These are phyloP conservation scores for Rhodotorula babjevae DNA, from an alignment of 768 basidiomycete genomes.

Conservation along the genomic window DNA sequence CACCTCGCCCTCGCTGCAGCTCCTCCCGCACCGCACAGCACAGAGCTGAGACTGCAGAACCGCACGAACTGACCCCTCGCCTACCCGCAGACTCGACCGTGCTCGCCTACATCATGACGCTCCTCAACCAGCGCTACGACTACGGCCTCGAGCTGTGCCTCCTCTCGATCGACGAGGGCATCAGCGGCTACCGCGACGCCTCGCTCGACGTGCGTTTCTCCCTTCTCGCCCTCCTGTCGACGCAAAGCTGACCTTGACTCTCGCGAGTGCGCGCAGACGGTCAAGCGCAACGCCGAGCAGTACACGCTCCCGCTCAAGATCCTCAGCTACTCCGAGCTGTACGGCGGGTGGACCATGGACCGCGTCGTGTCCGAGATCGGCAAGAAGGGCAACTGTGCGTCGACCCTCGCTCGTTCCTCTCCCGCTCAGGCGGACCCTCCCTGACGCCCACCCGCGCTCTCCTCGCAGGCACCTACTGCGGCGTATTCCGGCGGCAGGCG, in stretches of 20 bases:
- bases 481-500: constrained; percentile 93
- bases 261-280: constrained; percentile 60
- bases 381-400: constrained; percentile 84
- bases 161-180: constrained; percentile 96
- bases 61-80: too few relatives aligned
- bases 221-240: neutral
- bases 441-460: neutral
- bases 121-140: constrained; percentile 84
- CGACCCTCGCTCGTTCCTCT: neutral
- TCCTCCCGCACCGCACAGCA: too few relatives aligned
- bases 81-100: constrained; percentile 79
- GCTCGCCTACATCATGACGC: constrained; percentile 92
- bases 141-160: constrained; percentile 88
- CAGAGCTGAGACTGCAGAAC: too few relatives aligned
- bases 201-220: constrained; percentile 69
- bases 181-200: constrained; percentile 91
- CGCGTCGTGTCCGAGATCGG: constrained; percentile 89
- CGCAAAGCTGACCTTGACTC: neutral
- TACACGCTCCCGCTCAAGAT: constrained; percentile 95
- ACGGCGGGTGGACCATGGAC: constrained; percentile 97
- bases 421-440: neutral
- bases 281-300: constrained; percentile 92
- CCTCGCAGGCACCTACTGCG: constrained; percentile 74
- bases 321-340: constrained; percentile 88
- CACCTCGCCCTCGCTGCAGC: too few relatives aligned